A percentile compares a stretch with the other conserved stretches of the same genome.
These are phyloP conservation scores for Saitozyma sp. DNA, from an alignment of 768 basidiomycete species.

Conservation along the genomic window DNA sequence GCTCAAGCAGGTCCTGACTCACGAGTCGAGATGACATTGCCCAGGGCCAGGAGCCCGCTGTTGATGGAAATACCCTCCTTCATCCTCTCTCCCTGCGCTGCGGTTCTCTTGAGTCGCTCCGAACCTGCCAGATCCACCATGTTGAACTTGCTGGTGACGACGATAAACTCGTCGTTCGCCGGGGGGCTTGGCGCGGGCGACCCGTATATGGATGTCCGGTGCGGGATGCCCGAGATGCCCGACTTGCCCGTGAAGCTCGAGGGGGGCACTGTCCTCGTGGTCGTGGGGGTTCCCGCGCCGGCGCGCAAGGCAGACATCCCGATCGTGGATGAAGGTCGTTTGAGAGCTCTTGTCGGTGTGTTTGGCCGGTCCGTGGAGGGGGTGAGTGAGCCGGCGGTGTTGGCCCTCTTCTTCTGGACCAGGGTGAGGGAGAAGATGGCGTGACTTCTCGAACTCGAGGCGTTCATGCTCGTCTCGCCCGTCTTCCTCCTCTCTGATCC, in stretches of 20 bases:
- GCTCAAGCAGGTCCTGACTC: no score
- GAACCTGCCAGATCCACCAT: conserved; percentile 98
- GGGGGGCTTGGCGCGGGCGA: neutral
- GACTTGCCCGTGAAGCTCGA: conserved; percentile 21
- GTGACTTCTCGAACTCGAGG: conserved; percentile 95
- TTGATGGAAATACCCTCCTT: conserved; percentile 99
- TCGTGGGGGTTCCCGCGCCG: conserved; percentile 29
- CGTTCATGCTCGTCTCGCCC: conserved; percentile 98
- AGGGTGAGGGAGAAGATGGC: conserved; percentile 97
- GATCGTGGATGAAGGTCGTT: conserved; percentile 42
- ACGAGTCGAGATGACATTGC: conserved; percentile 92
- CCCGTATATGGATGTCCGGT: conserved; percentile 68
- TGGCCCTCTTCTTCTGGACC: conserved; percentile 70
- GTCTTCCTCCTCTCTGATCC: conserved; percentile 90
- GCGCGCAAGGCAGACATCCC: conserved; percentile 27
- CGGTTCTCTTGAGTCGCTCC: conserved; percentile 93
- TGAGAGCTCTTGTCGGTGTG: conserved; percentile 6
- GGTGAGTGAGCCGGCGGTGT: conserved; percentile 9
- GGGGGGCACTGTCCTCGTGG: conserved; percentile 23
- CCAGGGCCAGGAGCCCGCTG: conserved; percentile 89
- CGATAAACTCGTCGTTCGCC: conserved; percentile 74
- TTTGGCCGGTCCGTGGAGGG: conserved; percentile 18
- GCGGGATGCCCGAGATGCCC: conserved; percentile 17
- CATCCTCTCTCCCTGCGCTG: conserved; percentile 91
- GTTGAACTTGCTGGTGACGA: conserved; percentile 92